Conservation (phyloP, 495 filamentous ascomycete species). For the Friedmanniomyces simplex region DNA sequence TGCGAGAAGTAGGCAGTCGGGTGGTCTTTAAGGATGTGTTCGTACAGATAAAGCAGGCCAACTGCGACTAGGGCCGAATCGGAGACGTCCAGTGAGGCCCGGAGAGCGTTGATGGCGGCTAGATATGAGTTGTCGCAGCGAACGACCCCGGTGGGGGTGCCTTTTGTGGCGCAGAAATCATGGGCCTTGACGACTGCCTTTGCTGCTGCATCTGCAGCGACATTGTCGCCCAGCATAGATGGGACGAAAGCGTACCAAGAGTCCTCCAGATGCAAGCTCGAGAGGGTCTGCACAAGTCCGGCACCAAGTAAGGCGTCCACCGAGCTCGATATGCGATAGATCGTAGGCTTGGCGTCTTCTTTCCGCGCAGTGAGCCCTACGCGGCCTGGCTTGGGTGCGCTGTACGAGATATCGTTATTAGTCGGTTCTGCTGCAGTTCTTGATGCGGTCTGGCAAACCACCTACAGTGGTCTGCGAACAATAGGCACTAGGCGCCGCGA, state of each 20-base stretch:
- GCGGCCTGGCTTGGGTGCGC: background rate
- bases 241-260: conserved; percentile 1
- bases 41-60: conserved; percentile 1
- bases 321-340: background rate
- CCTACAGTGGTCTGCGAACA: background rate
- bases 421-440: background rate
- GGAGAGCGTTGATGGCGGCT: background rate
- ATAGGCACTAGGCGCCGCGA: background rate
- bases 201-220: background rate
- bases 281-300: background rate
- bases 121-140: background rate
- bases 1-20: background rate
- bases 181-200: background rate
- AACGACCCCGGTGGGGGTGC: background rate
- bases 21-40: background rate
- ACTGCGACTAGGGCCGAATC: conserved; percentile 1
- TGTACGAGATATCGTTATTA: background rate
- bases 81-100: background rate
- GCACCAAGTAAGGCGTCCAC: background rate
- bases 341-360: conserved; percentile 10
- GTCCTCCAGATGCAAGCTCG: background rate
- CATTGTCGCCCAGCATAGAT: background rate
- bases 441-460: background rate
- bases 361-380: background rate
- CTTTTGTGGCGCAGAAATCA: background rate